Conservation (phyloP, 169 alveolate genomes). For the Plasmodium relictum region DNA sequence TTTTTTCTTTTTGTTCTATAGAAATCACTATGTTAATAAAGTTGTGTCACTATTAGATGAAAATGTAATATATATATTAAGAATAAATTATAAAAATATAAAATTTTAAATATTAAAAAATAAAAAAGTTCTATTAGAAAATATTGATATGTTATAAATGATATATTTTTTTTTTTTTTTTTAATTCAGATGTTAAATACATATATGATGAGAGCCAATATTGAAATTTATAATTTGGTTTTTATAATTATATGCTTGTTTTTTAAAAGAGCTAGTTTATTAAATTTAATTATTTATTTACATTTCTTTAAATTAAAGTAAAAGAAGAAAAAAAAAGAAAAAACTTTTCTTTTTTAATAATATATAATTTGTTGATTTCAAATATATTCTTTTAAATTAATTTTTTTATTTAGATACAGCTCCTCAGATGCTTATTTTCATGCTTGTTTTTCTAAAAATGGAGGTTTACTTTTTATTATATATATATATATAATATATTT, state of each 20-base stretch:
- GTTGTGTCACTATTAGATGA: constrained; percentile 38
- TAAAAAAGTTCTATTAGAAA: neutral
- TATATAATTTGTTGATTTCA: neutral
- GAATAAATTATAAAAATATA: neutral
- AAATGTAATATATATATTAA: constrained; percentile 9
- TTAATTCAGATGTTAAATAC: constrained; percentile 36
- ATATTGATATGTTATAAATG: too few species aligned
- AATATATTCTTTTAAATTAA: neutral
- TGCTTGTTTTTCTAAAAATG: constrained; percentile 72
- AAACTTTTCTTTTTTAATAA: neutral
- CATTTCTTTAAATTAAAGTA: constrained; percentile 74
- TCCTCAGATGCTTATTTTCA: constrained; percentile 77
- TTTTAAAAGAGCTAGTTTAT: constrained; percentile 52
- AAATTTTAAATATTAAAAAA: neutral
- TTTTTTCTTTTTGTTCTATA: neutral
- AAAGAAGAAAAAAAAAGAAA: constrained; percentile 9
- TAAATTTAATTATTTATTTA: constrained; percentile 48
- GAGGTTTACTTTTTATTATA: constrained; percentile 35
- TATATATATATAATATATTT: neutral
- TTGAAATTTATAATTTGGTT: constrained; percentile 69
- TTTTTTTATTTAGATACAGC: constrained; percentile 26
- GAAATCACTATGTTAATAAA: constrained; percentile 69
- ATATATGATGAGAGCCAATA: constrained; percentile 64
- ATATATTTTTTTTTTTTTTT: neutral
- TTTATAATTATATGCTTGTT: constrained; percentile 67